Evolutionary conservation across 2,329 filamentous ascomycete genomes (phyloP), one percentile per base, ranked within the genome.

Genomic region (Ceratocystis cubensis): DNA sequence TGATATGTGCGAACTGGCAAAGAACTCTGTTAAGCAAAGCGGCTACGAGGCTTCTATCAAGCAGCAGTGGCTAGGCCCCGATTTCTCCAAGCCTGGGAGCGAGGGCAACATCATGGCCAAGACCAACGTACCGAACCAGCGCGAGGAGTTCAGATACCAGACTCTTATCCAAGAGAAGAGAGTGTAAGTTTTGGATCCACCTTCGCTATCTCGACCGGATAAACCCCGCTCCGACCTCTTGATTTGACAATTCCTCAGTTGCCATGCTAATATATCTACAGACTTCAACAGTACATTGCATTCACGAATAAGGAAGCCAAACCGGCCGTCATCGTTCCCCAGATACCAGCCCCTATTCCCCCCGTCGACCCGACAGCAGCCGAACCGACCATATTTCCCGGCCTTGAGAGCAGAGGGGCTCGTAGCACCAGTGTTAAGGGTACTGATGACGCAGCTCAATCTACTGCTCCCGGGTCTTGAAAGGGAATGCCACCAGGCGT

Each of bases 1-100:
- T 3, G 94, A 99, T 73, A 99, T 99, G 94, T 97, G 94, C 74
- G 94, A 99, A 77, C 77, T 99, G 67, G 94, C 94, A 28, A 96
- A 96, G 77, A 93, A 97, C 74, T 96, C 91, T 8, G 94, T 99
- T 50, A 85, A 88, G 71, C 94, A 99, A 75, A 96, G 91, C 74
- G 94, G 94, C 5, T 99, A 96, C 73, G 94, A 99, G 74, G 81
- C 88, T 71, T 83, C 86, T 13, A 81, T 97, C 72, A 99, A 99
- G 77, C 86, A 92, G 73, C 85, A 91, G 75, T 99, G 93, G 93
- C 79, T 99, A 3, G 94, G 94, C 2, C 79, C 82, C 41, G 84
- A 89, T 70, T 97, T 87, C 74, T 81, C 88, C 72, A 78, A 88
- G 48, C 88, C 89, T 0, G 94, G 94, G 1, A 87, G 89, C 46